Percentiles rank a stretch among this genome's conserved stretches.
Evolutionary conservation across 352 stramenopile genomes (phyloP).

Genomic region (Globisporangium nagaii): DNA sequence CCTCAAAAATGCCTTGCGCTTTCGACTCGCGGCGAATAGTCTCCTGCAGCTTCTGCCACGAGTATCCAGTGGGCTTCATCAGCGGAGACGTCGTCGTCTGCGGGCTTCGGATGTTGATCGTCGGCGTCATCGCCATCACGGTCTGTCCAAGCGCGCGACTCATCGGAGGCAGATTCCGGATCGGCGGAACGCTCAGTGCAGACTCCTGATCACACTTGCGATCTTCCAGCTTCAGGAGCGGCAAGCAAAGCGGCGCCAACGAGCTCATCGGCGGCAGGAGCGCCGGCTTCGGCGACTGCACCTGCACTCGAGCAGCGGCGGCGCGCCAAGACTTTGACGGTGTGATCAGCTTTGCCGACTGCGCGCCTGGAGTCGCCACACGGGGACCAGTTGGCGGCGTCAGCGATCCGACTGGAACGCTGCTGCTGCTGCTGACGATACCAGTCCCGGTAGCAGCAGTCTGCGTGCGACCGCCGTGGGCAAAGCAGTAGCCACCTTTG

Average conservation of each 20-base stretch:
- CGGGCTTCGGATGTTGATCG: slow-evolving; percentile 6
- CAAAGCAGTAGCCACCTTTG: slow-evolving; percentile 80
- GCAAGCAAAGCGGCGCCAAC: background rate
- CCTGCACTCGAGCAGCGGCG: background rate
- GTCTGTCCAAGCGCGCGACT: background rate
- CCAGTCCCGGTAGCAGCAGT: background rate
- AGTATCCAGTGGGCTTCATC: slow-evolving; percentile 49
- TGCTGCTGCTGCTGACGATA: slow-evolving; percentile 5
- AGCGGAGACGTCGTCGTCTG: slow-evolving; percentile 1
- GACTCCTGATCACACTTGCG: background rate
- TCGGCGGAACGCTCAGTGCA: background rate
- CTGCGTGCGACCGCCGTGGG: slow-evolving; percentile 47
- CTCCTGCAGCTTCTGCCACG: slow-evolving; percentile 71
- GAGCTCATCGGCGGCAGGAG: slow-evolving; percentile 8
- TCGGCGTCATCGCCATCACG: background rate
- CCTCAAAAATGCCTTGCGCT: slow-evolving; percentile 46
- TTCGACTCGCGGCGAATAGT: slow-evolving; percentile 63
- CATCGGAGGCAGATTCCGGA: slow-evolving; percentile 6
- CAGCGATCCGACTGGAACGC: background rate
- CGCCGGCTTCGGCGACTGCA: slow-evolving; percentile 4
- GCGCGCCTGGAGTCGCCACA: background rate
- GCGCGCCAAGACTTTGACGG: slow-evolving; percentile 11
- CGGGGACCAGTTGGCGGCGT: background rate
- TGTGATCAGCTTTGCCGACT: background rate
- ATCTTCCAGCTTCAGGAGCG: slow-evolving; percentile 2